These are phyloP conservation scores for Prinsepia uniflora DNA, from an alignment of 306 rosid genomes.

Conservation along the genomic window DNA sequence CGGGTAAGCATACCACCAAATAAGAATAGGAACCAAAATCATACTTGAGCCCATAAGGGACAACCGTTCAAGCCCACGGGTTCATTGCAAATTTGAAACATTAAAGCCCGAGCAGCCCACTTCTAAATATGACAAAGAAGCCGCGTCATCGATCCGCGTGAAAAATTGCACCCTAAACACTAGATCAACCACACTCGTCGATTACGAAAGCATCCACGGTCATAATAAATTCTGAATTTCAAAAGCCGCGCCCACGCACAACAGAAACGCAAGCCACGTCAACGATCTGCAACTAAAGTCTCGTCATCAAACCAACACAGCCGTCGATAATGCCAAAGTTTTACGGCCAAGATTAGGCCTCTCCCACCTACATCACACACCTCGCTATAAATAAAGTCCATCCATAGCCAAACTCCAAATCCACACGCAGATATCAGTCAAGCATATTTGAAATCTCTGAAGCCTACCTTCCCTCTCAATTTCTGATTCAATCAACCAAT, in stretches of 20 bases:
- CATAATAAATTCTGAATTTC: background rate
- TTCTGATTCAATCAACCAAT: background rate
- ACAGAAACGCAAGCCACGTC: background rate
- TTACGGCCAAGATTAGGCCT: background rate
- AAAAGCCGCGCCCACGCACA: background rate
- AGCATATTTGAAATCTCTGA: background rate
- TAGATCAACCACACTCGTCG: background rate
- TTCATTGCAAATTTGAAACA: background rate
- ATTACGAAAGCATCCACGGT: background rate
- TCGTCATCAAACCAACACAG: background rate
- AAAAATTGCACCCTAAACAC: background rate
- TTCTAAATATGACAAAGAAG: background rate
- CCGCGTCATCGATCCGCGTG: slow-evolving; percentile 12
- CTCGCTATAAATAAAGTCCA: background rate
- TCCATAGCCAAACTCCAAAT: background rate
- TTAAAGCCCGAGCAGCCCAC: background rate
- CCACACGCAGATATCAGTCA: background rate
- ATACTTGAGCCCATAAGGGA: no score
- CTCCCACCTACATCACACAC: background rate
- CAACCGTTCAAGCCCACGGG: background rate
- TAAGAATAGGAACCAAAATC: no score
- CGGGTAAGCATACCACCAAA: no score
- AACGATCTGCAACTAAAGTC: background rate
- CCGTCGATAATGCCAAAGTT: slow-evolving; percentile 2
- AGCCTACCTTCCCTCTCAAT: background rate